Evolutionary conservation across 768 basidiomycete genomes (phyloP).

Genomic region (Pulveroboletus sp.): DNA sequence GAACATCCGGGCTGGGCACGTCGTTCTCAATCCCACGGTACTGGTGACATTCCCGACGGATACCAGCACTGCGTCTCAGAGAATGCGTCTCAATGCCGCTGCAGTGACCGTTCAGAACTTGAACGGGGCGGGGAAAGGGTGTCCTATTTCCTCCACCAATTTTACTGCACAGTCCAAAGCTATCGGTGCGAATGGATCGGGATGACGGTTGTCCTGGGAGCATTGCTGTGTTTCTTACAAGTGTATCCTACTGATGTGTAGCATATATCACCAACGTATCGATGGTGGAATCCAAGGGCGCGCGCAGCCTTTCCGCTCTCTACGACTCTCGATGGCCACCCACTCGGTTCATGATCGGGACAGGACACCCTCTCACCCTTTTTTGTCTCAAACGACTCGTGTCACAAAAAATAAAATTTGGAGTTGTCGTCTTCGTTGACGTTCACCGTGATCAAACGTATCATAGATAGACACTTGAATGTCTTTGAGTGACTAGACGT

Average conservation of each 20-base stretch:
- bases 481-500: too few species aligned
- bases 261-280: background rate
- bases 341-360: too few species aligned
- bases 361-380: too few species aligned
- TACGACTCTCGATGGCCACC: too few species aligned
- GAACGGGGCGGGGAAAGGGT: slow-evolving; percentile 60
- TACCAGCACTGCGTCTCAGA: slow-evolving; percentile 34
- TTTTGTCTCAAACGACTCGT: too few species aligned
- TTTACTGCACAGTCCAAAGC: slow-evolving; percentile 40
- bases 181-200: slow-evolving; percentile 11
- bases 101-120: slow-evolving; percentile 69
- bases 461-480: too few species aligned
- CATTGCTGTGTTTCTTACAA: background rate
- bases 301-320: too few species aligned
- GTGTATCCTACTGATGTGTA: background rate
- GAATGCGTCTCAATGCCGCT: slow-evolving; percentile 51
- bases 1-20: slow-evolving; percentile 39
- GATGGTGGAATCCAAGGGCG: too few species aligned
- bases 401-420: too few species aligned
- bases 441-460: too few species aligned
- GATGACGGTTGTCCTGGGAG: background rate
- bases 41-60: slow-evolving; percentile 42
- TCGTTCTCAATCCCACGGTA: slow-evolving; percentile 39
- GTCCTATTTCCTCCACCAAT: slow-evolving; percentile 60
- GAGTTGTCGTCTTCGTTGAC: too few species aligned